Base-by-base conservation (phyloP, 1,139 yeast species). In the Protomyces macrosporus region DNA sequence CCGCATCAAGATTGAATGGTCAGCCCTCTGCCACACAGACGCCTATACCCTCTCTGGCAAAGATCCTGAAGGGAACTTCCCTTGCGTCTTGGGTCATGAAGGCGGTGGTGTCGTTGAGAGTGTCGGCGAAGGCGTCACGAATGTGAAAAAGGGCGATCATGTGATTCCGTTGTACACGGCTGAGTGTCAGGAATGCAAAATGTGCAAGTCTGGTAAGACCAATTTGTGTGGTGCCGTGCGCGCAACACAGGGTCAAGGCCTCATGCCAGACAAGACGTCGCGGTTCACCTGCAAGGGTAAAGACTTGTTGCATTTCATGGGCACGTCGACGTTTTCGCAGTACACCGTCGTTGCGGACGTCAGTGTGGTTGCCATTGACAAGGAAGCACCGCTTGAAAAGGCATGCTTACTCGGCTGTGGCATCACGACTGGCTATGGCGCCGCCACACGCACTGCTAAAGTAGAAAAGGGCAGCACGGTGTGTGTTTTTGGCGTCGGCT, bases 11-110 rank as follows among this genome's bases (percentile, higher is more conserved):
- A 78, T 93, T 67, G 80, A 81, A 63, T 82, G 88, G 79, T 88
- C 97, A 50, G 98, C 98, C 74, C 96, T 93, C 55, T 93, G 99
- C 76, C 98, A 93, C 80, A 93, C 99, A 55, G 99, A 93, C 75
- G 98, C 97, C 53, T 95, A 87, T 81, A 91, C 98, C 10, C 81
- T 93, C 70, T 86, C 95, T 63, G 99, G 98, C 65, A 82, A 80
- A 66, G 98, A 93, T 76, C 96, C 98, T 65, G 98, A 95, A 79
- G 98, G 98, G 71, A 89, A 88, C 32, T 91, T 90, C 83, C 98
- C 98, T 40, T 87, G 83, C 54, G 78, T 93, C 67, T 82, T 58
- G 10, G 98, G 98, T 67, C 98, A 93, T 76, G 98, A 91, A 77
- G 97, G 97, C 77, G 96, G 97, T 52, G 98, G 98, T 74, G 80